phyloP scores from a whole-genome alignment of 768 basidiomycete species.

The Fibroporia radiculosa region DNA sequence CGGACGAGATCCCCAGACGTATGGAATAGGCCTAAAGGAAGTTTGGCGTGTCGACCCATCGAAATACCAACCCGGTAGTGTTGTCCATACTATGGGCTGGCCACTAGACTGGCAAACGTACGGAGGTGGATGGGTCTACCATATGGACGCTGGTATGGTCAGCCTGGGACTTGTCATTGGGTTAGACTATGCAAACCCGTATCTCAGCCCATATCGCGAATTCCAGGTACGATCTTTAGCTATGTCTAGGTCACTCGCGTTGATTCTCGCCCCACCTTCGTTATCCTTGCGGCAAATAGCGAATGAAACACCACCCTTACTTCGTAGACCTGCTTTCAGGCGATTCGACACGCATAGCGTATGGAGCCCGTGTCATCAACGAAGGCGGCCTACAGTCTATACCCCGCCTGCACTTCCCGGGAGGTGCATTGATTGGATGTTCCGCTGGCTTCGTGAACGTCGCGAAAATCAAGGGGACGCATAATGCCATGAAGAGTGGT shows the following conservation, averaged over 20 bases:
- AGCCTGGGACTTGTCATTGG: constrained; percentile 89
- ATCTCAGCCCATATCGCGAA: constrained; percentile 85
- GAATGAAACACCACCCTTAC: constrained; percentile 96
- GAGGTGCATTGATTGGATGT: constrained; percentile 91
- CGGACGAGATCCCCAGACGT: constrained; percentile 79
- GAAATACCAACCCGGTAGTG: constrained; percentile 63
- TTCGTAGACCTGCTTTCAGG: constrained; percentile 75
- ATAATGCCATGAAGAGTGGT: constrained; percentile 98
- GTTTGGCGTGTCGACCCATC: constrained; percentile 82
- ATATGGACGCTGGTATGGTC: constrained; percentile 89
- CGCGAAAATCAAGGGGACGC: constrained; percentile 97
- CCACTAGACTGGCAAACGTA: constrained; percentile 76
- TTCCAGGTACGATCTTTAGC: constrained; percentile 57
- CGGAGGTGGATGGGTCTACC: constrained; percentile 93
- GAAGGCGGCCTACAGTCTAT: constrained; percentile 93
- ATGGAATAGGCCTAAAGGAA: constrained; percentile 94
- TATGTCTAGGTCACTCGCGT: background rate
- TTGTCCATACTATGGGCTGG: constrained; percentile 95
- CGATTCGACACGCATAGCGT: constrained; percentile 70
- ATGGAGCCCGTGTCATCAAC: constrained; percentile 83
- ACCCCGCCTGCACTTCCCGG: constrained; percentile 81
- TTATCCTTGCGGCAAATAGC: too few species aligned
- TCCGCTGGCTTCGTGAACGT: constrained; percentile 95
- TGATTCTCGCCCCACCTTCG: constrained; percentile 12
- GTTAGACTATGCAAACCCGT: constrained; percentile 92